Evolutionary conservation across 164 flowering plant species (phyloP).

Genomic region (Chloranthus sessilifolius): DNA sequence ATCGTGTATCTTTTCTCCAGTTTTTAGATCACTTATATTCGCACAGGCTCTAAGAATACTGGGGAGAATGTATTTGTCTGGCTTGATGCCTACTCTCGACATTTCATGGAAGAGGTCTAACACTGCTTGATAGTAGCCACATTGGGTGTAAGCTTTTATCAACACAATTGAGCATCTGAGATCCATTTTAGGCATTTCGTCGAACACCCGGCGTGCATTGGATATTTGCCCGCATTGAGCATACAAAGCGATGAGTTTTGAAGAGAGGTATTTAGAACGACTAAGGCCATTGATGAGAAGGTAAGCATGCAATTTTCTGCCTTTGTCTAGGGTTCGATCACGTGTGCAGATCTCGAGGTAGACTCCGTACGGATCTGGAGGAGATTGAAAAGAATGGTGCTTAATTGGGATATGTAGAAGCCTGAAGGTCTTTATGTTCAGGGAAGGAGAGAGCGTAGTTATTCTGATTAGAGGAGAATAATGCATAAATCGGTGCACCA

Average conservation of each 20-base stretch:
- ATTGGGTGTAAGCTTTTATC: conserved; percentile 45
- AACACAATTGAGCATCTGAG: conserved; percentile 53
- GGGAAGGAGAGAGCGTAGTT: no score
- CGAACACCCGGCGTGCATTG: conserved; percentile 59
- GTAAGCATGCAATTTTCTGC: conserved; percentile 48
- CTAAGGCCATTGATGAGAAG: conserved; percentile 45
- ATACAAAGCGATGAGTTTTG: conserved; percentile 59
- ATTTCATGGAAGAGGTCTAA: conserved; percentile 46
- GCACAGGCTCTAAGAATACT: conserved; percentile 74
- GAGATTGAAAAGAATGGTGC: no score
- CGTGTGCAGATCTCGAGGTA: conserved; percentile 31
- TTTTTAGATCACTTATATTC: conserved; percentile 30
- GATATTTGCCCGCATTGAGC: conserved; percentile 26
- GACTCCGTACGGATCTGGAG: conserved; percentile 15
- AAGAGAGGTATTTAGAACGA: conserved; percentile 33
- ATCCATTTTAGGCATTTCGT: conserved; percentile 45
- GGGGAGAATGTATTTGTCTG: conserved; percentile 49
- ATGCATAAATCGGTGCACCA: no score
- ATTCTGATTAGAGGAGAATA: no score
- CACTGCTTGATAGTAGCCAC: conserved; percentile 51
- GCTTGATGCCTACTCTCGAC: conserved; percentile 36
- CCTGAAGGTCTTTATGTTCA: no score
- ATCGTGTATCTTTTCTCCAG: conserved; percentile 52
- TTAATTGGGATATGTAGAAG: no score
- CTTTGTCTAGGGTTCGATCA: conserved; percentile 30